Conservation (phyloP, 106 monocot genomes). For the Vanilla planifolia region DNA sequence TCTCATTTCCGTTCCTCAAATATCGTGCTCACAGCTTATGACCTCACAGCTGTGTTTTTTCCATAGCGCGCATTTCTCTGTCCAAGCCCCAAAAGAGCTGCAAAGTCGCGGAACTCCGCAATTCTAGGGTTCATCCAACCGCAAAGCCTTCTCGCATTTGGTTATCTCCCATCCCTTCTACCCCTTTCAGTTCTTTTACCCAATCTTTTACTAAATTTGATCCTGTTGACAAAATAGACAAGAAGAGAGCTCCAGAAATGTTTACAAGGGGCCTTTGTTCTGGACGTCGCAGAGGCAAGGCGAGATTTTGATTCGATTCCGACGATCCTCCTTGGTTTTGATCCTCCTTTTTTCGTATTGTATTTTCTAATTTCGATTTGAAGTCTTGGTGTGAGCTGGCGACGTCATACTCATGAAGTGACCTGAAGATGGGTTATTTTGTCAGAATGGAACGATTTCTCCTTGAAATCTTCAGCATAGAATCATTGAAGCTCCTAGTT, state of each 20-base stretch:
- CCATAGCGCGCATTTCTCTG: not conserved
- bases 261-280: not conserved
- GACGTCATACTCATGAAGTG: too few species aligned
- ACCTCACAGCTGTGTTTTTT: too few species aligned
- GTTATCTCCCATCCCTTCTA: not conserved
- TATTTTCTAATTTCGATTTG: not conserved
- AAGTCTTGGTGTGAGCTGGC: not conserved
- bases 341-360: not conserved
- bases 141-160: not conserved
- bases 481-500: not conserved
- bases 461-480: not conserved
- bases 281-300: not conserved
- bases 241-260: not conserved
- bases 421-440: not conserved
- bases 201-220: conserved; percentile 3
- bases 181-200: not conserved
- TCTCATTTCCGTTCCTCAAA: too few species aligned
- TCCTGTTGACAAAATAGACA: not conserved
- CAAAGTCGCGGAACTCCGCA: not conserved
- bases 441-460: not conserved
- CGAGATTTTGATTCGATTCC: conserved; percentile 5
- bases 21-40: too few species aligned
- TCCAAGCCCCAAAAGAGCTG: not conserved
- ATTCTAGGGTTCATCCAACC: not conserved
- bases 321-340: not conserved